phyloP scores from a whole-genome alignment of 2,329 filamentous ascomycete species.

The Verticillium dahliae region DNA sequence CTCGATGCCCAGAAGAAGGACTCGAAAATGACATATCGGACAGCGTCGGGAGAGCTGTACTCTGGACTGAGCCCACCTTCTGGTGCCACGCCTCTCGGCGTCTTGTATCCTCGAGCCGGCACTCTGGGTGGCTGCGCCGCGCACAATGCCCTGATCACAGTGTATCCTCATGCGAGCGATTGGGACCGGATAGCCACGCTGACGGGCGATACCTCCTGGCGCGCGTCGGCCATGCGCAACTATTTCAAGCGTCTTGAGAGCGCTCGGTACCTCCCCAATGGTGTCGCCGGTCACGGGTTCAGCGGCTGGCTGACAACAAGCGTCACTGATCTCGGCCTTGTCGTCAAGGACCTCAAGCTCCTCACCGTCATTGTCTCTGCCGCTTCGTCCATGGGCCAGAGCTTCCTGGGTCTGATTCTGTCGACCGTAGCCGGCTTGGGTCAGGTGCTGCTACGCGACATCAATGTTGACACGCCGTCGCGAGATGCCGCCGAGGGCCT shows the following conservation, averaged over 20 bases:
- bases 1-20: slow-evolving; percentile 30
- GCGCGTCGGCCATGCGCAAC: slow-evolving; percentile 50
- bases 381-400: slow-evolving; percentile 21
- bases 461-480: slow-evolving; percentile 18
- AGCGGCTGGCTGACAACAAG: slow-evolving; percentile 40
- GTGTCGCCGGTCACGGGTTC: slow-evolving; percentile 43
- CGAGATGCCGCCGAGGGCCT: slow-evolving; percentile 17
- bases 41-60: slow-evolving; percentile 27
- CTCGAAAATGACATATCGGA: slow-evolving; percentile 45
- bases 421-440: slow-evolving; percentile 18
- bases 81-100: slow-evolving; percentile 32
- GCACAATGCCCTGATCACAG: slow-evolving; percentile 54
- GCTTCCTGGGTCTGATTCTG: slow-evolving; percentile 13
- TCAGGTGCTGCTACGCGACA: slow-evolving; percentile 19
- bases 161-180: slow-evolving; percentile 53
- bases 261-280: slow-evolving; percentile 41
- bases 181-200: slow-evolving; percentile 50
- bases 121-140: slow-evolving; percentile 45
- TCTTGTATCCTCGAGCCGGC: slow-evolving; percentile 39
- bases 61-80: slow-evolving; percentile 30
- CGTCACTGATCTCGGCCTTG: slow-evolving; percentile 12
- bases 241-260: slow-evolving; percentile 53
- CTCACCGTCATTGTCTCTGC: slow-evolving; percentile 20
- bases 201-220: slow-evolving; percentile 56
- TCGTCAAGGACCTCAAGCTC: slow-evolving; percentile 21